A percentile compares a stretch with the other conserved stretches of the same genome.
Evolutionary conservation across 345 rosid genomes (phyloP).

Genomic region (Citrus sp.): DNA sequence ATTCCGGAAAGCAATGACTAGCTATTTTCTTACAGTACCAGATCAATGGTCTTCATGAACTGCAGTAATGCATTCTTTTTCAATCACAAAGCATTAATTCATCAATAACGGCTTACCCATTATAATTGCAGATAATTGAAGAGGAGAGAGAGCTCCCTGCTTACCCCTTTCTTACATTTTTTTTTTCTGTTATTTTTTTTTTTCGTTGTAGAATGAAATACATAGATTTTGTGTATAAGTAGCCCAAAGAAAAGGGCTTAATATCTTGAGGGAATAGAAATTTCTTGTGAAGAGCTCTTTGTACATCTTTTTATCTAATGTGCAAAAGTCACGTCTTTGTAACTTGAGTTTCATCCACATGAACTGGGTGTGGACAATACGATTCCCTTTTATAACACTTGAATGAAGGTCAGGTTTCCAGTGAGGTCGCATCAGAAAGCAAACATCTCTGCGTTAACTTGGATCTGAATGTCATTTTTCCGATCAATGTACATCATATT

Average conservation of each 20-base stretch:
- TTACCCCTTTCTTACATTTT: background rate
- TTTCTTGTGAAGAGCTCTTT: constrained; percentile 19
- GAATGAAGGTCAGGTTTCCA: background rate
- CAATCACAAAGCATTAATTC: constrained; percentile 36
- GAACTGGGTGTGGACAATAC: background rate
- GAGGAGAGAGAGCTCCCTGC: constrained; percentile 7
- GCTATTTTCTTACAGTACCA: constrained; percentile 90
- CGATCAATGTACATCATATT: background rate
- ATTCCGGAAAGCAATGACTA: constrained; percentile 92
- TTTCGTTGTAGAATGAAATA: background rate
- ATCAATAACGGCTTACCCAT: constrained; percentile 20
- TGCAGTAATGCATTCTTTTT: constrained; percentile 20
- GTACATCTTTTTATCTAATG: constrained; percentile 22
- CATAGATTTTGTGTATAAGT: constrained; percentile 12
- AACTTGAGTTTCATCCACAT: background rate
- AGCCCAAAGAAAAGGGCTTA: constrained; percentile 5
- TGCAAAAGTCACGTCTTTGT: constrained; percentile 7
- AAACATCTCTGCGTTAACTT: background rate
- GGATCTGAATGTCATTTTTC: background rate
- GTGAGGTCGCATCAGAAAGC: background rate
- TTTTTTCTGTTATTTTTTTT: background rate
- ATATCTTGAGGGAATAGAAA: constrained; percentile 15
- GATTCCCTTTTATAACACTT: background rate
- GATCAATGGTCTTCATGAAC: constrained; percentile 82
- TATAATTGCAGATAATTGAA: constrained; percentile 18